Conservation (phyloP, 2,329 filamentous ascomycete genomes). For the Colletotrichum godetiae region DNA sequence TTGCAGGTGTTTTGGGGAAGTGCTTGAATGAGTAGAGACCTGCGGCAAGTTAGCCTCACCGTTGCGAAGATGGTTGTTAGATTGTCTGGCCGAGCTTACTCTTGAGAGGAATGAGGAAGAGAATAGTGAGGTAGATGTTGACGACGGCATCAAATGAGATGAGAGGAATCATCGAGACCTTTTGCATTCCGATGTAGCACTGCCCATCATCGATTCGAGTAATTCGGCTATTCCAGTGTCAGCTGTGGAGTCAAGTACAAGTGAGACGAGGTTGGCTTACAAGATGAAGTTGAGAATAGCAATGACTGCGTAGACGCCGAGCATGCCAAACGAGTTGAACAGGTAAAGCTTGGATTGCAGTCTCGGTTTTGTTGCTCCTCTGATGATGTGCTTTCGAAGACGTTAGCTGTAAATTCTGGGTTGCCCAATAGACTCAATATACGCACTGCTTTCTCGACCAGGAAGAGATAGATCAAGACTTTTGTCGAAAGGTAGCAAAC, state of each 20-base stretch:
- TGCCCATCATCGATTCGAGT: slow-evolving; percentile 63
- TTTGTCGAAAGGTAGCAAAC: slow-evolving; percentile 73
- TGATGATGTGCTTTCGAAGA: slow-evolving; percentile 64
- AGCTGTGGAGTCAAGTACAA: not conserved
- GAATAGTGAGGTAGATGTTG: slow-evolving; percentile 71
- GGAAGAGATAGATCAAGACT: slow-evolving; percentile 72
- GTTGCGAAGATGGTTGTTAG: not conserved
- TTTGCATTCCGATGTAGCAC: slow-evolving; percentile 73
- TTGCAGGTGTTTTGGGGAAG: slow-evolving; percentile 53
- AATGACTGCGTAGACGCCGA: slow-evolving; percentile 56
- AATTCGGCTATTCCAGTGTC: slow-evolving; percentile 59
- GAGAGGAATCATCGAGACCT: slow-evolving; percentile 68
- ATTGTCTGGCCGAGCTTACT: slow-evolving; percentile 50
- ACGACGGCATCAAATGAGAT: slow-evolving; percentile 70
- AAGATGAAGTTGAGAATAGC: slow-evolving; percentile 70
- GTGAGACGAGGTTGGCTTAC: slow-evolving; percentile 51
- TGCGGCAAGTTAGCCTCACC: slow-evolving; percentile 40
- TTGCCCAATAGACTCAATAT: too few species aligned
- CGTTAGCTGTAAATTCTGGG: slow-evolving; percentile 10
- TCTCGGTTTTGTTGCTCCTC: slow-evolving; percentile 62
- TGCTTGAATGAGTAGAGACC: slow-evolving; percentile 67
- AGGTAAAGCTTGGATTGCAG: slow-evolving; percentile 68
- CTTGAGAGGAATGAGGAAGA: slow-evolving; percentile 72
- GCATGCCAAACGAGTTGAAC: slow-evolving; percentile 70
- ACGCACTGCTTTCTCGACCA: slow-evolving; percentile 72